A percentile compares a stretch with the other conserved stretches of the same genome.
phyloP scores from a whole-genome alignment of 495 filamentous ascomycete genomes.

The Penicillium steckii region DNA sequence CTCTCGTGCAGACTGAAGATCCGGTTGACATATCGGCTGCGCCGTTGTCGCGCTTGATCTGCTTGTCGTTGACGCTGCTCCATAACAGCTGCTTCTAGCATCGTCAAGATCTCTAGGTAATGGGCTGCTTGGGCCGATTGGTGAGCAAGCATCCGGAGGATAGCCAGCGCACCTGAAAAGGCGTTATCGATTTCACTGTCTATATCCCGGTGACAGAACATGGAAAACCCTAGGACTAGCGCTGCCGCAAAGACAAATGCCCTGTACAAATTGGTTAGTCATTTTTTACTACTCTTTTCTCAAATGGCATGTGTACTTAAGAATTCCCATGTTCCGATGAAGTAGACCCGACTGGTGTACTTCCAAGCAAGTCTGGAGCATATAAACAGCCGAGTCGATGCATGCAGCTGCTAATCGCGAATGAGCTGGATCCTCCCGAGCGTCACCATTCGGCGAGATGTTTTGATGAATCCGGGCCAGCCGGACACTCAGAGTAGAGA shows the following conservation, averaged over 20 bases:
- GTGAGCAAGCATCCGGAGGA: conserved; percentile 31
- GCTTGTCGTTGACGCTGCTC: conserved; percentile 33
- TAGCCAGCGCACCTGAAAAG: conserved; percentile 29
- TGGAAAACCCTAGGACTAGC: conserved; percentile 42
- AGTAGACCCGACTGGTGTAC: conserved; percentile 31
- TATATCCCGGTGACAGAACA: conserved; percentile 36
- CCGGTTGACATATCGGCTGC: conserved; percentile 37
- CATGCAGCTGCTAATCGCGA: conserved; percentile 35
- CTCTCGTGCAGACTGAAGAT: conserved; percentile 33
- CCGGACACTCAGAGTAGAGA: conserved; percentile 35
- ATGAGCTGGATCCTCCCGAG: conserved; percentile 34
- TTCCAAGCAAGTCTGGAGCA: conserved; percentile 42
- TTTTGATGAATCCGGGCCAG: conserved; percentile 33
- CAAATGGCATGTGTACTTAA: conserved; percentile 23
- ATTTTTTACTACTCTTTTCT: conserved; percentile 5
- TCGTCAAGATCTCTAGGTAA: conserved; percentile 35
- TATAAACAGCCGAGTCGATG: conserved; percentile 41
- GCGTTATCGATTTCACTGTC: conserved; percentile 32
- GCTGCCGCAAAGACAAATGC: conserved; percentile 43
- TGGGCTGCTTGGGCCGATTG: conserved; percentile 43
- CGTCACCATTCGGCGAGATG: conserved; percentile 10
- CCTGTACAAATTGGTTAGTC: conserved; percentile 14
- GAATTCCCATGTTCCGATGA: conserved; percentile 37
- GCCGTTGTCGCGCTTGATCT: conserved; percentile 27
- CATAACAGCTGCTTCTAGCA: conserved; percentile 31